A percentile compares a stretch with the other conserved stretches of the same genome.
phyloP scores from a whole-genome alignment of 1,139 yeast species.

The Barnettozyma hawaiiensis region DNA sequence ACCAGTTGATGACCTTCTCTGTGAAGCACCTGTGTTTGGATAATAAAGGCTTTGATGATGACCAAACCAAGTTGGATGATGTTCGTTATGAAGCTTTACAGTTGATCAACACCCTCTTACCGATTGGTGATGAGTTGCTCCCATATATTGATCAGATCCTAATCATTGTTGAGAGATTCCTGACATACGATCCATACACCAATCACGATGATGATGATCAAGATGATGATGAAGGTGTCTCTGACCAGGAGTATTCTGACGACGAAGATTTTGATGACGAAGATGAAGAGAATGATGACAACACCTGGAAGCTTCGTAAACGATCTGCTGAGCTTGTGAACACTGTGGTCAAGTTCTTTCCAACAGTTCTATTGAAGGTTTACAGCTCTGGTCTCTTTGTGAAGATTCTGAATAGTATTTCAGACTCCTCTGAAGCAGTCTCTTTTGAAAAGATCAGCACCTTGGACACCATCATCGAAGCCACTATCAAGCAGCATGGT shows the following conservation, averaged over 20 bases:
- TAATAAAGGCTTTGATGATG: slow-evolving; percentile 26
- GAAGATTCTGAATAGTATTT: slow-evolving; percentile 27
- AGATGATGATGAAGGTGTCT: slow-evolving; percentile 25
- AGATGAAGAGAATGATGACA: slow-evolving; percentile 47
- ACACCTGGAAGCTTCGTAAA: slow-evolving; percentile 66
- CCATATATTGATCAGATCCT: slow-evolving; percentile 31
- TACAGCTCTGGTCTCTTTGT: slow-evolving; percentile 25
- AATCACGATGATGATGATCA: slow-evolving; percentile 28
- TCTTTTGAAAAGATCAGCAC: slow-evolving; percentile 32
- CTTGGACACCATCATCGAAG: slow-evolving; percentile 25
- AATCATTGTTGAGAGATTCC: slow-evolving; percentile 35
- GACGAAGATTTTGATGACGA: slow-evolving; percentile 42
- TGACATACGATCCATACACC: slow-evolving; percentile 54
- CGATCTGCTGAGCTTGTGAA: slow-evolving; percentile 45
- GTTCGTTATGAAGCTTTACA: slow-evolving; percentile 45
- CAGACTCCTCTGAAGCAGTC: slow-evolving; percentile 37
- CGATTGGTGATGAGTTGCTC: slow-evolving; percentile 25
- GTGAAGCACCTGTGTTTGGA: slow-evolving; percentile 30
- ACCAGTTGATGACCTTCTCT: slow-evolving; percentile 26
- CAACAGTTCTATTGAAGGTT: slow-evolving; percentile 24
- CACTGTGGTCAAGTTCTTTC: slow-evolving; percentile 35
- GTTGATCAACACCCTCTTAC: slow-evolving; percentile 35
- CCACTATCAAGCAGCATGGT: slow-evolving; percentile 26
- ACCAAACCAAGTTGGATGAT: slow-evolving; percentile 40
- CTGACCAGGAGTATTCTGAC: slow-evolving; percentile 28